Evolutionary conservation across 495 filamentous ascomycete genomes (phyloP).

Genomic region (Lasiosphaeria miniovina): DNA sequence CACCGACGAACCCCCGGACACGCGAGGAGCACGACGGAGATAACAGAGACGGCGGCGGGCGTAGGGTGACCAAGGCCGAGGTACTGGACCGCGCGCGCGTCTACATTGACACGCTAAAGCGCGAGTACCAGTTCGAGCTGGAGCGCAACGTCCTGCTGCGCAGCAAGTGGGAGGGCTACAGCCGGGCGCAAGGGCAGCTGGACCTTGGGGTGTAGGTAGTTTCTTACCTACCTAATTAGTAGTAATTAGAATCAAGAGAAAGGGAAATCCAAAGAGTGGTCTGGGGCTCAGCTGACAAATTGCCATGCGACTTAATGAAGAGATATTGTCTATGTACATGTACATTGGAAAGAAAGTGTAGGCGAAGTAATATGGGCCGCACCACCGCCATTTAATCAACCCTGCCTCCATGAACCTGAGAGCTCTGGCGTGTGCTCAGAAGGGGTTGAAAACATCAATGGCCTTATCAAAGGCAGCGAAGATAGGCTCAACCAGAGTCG

Average conservation of each 20-base stretch:
- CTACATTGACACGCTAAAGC: constrained; percentile 26
- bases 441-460: constrained; percentile 25
- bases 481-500: constrained; percentile 26
- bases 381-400: background rate
- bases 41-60: background rate
- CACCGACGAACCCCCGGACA: background rate
- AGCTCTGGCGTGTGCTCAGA: no score
- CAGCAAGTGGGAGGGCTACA: no score
- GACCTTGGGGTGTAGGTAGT: no score
- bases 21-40: background rate
- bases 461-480: constrained; percentile 27
- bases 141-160: background rate
- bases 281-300: no score
- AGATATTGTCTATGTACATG: no score
- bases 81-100: constrained; percentile 29
- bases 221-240: no score
- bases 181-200: no score
- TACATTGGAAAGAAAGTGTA: background rate
- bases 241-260: no score
- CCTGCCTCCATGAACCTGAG: no score
- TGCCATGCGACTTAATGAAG: no score
- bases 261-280: no score
- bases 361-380: background rate
- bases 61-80: constrained; percentile 30
- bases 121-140: background rate